phyloP scores from a whole-genome alignment of 129 eudicot species.

The Ambrosia artemisiifolia region DNA sequence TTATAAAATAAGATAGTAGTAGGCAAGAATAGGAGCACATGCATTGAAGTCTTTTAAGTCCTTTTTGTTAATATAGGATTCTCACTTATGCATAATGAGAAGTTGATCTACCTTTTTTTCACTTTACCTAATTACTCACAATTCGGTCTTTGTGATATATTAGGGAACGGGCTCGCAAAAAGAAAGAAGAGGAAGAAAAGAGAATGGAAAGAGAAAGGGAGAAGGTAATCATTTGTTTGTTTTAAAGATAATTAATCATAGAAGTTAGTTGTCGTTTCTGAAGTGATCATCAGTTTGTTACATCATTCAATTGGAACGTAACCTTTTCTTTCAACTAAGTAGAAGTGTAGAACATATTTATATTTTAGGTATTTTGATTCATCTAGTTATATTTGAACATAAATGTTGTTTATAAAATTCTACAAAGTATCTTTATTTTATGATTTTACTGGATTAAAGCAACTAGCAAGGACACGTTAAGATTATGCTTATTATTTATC shows the following conservation, averaged over 20 bases:
- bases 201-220: constrained; percentile 92
- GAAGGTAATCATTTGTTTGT: constrained; percentile 50
- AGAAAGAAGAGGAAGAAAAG: constrained; percentile 94
- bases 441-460: constrained; percentile 2
- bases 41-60: not conserved
- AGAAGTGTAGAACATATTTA: not conserved
- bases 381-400: not conserved
- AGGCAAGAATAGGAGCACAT: not conserved
- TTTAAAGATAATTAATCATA: not conserved
- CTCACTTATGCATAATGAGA: not conserved
- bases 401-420: not conserved
- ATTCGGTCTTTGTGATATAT: constrained; percentile 7
- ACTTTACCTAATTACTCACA: not conserved
- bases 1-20: not conserved
- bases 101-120: not conserved
- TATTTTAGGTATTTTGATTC: not conserved
- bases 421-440: constrained; percentile 11
- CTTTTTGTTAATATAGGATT: not conserved
- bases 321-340: not conserved
- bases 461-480: not conserved
- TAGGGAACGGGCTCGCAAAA: constrained; percentile 81
- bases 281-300: not conserved
- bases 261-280: constrained; percentile 3
- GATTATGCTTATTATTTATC: too few species aligned
- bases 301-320: not conserved